Evolutionary conservation across 2,329 filamentous ascomycete species (phyloP).

Genomic region (Ceratocystis destructans): DNA sequence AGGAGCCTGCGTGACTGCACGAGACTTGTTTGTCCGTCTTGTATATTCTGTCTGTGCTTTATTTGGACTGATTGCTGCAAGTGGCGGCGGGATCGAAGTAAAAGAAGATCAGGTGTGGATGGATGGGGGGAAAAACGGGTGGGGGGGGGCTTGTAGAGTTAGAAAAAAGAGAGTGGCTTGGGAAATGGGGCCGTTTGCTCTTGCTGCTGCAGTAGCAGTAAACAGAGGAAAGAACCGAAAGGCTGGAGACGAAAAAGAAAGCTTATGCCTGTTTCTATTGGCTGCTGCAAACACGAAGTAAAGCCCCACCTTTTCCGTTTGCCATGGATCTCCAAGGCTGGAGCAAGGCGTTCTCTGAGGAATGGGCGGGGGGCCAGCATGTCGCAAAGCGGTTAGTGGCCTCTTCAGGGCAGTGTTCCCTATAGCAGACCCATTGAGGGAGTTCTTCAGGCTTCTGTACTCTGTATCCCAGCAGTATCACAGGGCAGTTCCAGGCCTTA

Average conservation of each 20-base stretch:
- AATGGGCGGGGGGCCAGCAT: background rate
- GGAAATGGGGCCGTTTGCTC: background rate
- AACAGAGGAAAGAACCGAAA: background rate
- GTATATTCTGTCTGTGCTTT: background rate
- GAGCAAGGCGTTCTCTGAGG: background rate
- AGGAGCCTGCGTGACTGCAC: background rate
- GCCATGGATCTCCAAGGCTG: background rate
- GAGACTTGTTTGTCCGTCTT: background rate
- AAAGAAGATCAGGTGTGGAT: background rate
- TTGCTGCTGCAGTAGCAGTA: background rate
- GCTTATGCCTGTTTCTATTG: background rate
- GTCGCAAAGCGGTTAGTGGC: too few relatives aligned
- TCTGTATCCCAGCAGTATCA: background rate
- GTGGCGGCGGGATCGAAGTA: background rate
- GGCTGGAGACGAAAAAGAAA: background rate
- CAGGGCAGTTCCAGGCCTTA: background rate
- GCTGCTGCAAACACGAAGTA: background rate
- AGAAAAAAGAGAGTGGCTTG: conserved; percentile 1
- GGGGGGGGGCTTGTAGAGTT: too few relatives aligned
- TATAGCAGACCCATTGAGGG: background rate
- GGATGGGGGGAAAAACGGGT: background rate
- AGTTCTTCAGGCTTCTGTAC: background rate
- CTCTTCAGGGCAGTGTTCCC: background rate
- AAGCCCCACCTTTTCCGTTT: background rate
- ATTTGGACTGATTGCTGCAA: background rate